These are phyloP conservation scores for Magnusiomyces suaveolens DNA, from an alignment of 1,139 yeast species.

Conservation along the genomic window DNA sequence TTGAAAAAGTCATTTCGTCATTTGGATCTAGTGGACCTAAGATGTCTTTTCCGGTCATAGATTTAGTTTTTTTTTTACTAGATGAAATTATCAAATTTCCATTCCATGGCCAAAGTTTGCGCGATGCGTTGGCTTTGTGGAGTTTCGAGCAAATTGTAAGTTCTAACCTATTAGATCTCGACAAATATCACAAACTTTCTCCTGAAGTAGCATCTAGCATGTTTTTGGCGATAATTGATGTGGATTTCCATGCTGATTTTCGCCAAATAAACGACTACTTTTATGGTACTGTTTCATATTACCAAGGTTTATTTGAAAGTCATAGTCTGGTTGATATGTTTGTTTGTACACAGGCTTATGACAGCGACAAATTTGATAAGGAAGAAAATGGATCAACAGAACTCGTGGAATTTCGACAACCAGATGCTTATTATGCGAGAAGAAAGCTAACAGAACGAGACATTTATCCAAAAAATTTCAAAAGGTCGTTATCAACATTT, in stretches of 20 bases:
- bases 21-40: conserved; percentile 2
- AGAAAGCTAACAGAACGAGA: background rate
- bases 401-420: background rate
- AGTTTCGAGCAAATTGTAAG: background rate
- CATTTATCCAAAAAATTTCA: background rate
- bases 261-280: background rate
- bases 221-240: conserved; percentile 1
- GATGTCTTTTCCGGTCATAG: background rate
- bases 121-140: background rate
- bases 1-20: conserved; percentile 2
- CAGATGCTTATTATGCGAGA: background rate
- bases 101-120: background rate
- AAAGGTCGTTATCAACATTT: background rate
- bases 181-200: background rate
- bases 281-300: conserved; percentile 1
- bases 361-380: background rate
- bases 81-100: background rate
- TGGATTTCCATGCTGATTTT: background rate
- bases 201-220: background rate
- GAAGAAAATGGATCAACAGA: background rate
- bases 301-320: background rate
- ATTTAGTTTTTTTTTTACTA: background rate
- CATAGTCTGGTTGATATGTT: background rate
- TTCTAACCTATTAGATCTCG: background rate
- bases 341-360: background rate